Conservation (phyloP, 2,329 filamentous ascomycete species). For the Colletotrichum sp. region DNA sequence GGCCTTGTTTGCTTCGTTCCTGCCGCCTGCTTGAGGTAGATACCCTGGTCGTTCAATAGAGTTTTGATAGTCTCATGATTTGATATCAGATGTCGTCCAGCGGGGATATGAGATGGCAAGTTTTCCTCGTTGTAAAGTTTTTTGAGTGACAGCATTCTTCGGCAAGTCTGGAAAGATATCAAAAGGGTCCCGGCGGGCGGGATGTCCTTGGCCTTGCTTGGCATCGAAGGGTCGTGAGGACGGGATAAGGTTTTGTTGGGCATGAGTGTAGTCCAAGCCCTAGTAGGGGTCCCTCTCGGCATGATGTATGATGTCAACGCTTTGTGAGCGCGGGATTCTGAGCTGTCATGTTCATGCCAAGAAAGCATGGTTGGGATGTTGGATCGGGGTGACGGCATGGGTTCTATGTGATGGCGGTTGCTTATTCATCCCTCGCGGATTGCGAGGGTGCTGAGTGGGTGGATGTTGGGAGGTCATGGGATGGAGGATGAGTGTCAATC, state of each 20-base stretch:
- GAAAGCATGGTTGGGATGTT: not conserved
- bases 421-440: not conserved
- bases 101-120: not conserved
- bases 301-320: conserved; percentile 9
- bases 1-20: conserved; percentile 84
- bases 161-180: not conserved
- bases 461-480: not conserved
- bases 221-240: not conserved
- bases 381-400: not conserved
- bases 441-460: not conserved
- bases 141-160: not conserved
- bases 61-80: not conserved
- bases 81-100: not conserved
- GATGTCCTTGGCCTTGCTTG: not conserved
- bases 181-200: not conserved
- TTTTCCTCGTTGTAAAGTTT: not conserved
- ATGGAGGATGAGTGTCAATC: not conserved
- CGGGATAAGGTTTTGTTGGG: not conserved
- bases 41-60: conserved; percentile 1
- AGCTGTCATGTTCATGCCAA: not conserved
- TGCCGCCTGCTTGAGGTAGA: conserved; percentile 74
- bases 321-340: not conserved
- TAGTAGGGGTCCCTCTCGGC: not conserved
- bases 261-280: not conserved
- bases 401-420: not conserved